Evolutionary conservation across 2,329 filamentous ascomycete species (phyloP), one percentile per base, ranked within the genome.

Genomic region (Alternaria brassicae): DNA sequence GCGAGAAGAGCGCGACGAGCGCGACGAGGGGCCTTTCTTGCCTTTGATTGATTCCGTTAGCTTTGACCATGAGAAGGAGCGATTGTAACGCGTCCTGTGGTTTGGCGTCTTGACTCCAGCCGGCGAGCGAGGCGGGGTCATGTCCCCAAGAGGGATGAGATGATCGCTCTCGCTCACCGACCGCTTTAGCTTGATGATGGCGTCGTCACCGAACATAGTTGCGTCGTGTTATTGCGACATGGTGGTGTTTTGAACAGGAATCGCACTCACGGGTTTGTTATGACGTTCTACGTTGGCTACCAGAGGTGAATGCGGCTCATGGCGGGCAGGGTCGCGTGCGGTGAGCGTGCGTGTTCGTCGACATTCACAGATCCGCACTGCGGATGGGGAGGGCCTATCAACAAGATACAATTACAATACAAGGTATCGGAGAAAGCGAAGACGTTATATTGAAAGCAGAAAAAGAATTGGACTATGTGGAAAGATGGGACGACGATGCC

Each of bases 51-150:
- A 65, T 8, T 66, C 59, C 47, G 74, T 75, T 45, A 76, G 66
- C 62, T 71, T 75, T 4, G 63, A 60, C 15, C 71, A 66, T 0
- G 71, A 75, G 47, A 75, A 72, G 12, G 66, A 62, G 12, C 73
- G 67, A 48, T 60, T 61, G 3, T 53, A 39, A 12, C 62, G 60
- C 4, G 56, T 57, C 36, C 49, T 51, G 13, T 25, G 12, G 4
- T 15, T 28, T 3, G 55, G 53, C 15, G 55, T 59, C 56, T 53
- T 58, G 28, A 25, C 4, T 9, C 7, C n/a, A n/a, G 34, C 56
- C 13, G 58, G 53, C 55, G 60, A 56, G 32, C n/a, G 48, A 50
- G 59, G 65, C n/a, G 67, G 66, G 27, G 66, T 66, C 17, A 44
- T 9, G 37, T 63, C 55, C 34, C 65, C 61, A 47, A 64, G 10